These are phyloP conservation scores for Knoxdaviesia proteae DNA, from an alignment of 2,329 filamentous ascomycete genomes.

Conservation along the genomic window DNA sequence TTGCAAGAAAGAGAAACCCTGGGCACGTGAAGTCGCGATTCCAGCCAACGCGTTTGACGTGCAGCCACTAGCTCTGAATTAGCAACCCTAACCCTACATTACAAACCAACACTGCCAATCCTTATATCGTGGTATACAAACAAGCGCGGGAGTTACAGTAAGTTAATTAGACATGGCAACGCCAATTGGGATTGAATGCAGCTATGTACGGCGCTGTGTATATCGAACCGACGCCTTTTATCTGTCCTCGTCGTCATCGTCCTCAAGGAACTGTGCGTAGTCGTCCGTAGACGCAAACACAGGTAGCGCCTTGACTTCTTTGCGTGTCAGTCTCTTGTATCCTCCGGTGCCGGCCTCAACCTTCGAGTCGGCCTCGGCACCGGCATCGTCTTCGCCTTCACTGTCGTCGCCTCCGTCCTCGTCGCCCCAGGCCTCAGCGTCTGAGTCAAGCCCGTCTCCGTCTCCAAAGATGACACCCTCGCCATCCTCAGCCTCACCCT, in stretches of 20 bases:
- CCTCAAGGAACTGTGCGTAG: conserved; percentile 66
- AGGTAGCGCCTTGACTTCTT: conserved; percentile 72
- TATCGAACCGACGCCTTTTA: too few species aligned
- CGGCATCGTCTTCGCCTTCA: conserved; percentile 22
- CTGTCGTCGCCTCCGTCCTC: conserved; percentile 11
- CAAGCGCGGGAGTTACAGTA: too few species aligned
- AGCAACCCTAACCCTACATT: too few species aligned
- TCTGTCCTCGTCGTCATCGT: conserved; percentile 35
- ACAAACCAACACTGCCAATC: too few species aligned
- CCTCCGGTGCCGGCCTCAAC: conserved; percentile 18
- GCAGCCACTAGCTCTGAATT: too few species aligned
- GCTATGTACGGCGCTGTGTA: too few species aligned
- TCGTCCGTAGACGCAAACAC: conserved; percentile 88
- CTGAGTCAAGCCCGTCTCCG: conserved; percentile 13
- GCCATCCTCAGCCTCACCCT: conserved; percentile 20
- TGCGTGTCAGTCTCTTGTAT: conserved; percentile 42
- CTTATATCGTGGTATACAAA: too few species aligned
- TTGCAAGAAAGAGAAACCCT: too few species aligned
- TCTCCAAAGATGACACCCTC: conserved; percentile 8
- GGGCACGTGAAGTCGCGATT: too few species aligned
- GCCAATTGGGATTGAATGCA: too few species aligned
- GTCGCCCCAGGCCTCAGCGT: conserved; percentile 12
- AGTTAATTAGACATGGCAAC: too few species aligned
- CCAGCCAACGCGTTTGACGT: too few species aligned
- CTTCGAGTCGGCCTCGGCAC: conserved; percentile 33